These are phyloP conservation scores for Meyerozyma smithsonii DNA, from an alignment of 1,139 yeast species.

Conservation along the genomic window DNA sequence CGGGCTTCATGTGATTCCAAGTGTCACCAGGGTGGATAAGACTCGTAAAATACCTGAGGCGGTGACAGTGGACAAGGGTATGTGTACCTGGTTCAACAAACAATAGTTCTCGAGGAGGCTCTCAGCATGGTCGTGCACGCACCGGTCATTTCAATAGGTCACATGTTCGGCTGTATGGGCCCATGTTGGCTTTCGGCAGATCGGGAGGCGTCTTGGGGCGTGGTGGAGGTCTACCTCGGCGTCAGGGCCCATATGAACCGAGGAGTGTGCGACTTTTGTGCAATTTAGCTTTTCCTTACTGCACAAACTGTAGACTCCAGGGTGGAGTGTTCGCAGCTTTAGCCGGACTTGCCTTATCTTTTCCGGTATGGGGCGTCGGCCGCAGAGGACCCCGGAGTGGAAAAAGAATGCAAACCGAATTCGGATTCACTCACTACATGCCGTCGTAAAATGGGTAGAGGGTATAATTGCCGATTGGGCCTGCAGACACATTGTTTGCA, in stretches of 20 bases:
- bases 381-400: background rate
- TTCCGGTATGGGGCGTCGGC: background rate
- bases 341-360: background rate
- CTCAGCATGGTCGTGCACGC: background rate
- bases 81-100: background rate
- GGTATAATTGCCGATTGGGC: too few relatives aligned
- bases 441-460: too few relatives aligned
- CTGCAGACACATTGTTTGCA: too few relatives aligned
- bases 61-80: background rate
- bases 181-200: background rate
- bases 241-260: too few relatives aligned
- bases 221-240: too few relatives aligned
- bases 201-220: too few relatives aligned
- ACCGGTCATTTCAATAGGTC: background rate
- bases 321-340: background rate
- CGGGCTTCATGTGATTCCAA: conserved; percentile 11
- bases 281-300: too few relatives aligned
- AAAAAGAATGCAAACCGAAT: too few relatives aligned
- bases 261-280: too few relatives aligned
- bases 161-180: background rate
- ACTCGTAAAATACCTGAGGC: background rate
- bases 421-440: too few relatives aligned
- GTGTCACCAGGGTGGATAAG: background rate
- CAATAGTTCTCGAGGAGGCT: background rate
- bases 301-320: background rate